Evolutionary conservation across 73 alveolate genomes (phyloP), one percentile per base, ranked within the genome.

Genomic region (Tetrahymena thermophila): DNA sequence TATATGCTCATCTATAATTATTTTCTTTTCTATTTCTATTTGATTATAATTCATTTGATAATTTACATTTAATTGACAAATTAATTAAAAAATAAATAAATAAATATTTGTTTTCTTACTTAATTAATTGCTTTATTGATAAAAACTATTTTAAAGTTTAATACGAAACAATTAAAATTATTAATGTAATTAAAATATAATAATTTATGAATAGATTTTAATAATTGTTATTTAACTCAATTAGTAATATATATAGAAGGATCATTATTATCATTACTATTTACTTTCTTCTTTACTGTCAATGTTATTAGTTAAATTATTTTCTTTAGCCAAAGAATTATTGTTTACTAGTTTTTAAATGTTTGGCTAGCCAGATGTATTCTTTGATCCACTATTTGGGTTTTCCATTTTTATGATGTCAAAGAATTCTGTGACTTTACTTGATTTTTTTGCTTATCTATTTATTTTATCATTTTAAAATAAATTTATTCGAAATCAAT

Each of bases 341-440:
- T 71, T 28, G 11, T n/a, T 28, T 23, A 71, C 89, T 6, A 71
- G 37, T 31, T 71, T 71, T 71, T 71, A 71, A 23, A 71, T 71
- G 17, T 71, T 71, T 28, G 89, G 89, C n/a, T 71, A 71, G 42
- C 89, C 89, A 28, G 89, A 71, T 71, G 89, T 71, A n/a, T 71
- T 71, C 11, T 71, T 71, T 6, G 89, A 71, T 10, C 89, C 89
- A 71, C 89, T 71, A 25, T 71, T 71, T 3, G 89, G 89, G 13
- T 71, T 71, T 71, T 95, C 97, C 93, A 85, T 95, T 38, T 95
- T 95, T n/a, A 95, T 95, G 11, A 95, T 95, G 55, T 95, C 85
- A 58, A 95, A 95, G 37, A 95, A 95, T 34, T 95, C 97, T 35
- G 93, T 95, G 2, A 95, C 95, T 85, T 95, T 94, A 35, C 85